Conservation (phyloP, 75 land plant species). For the Selaginella moellendorffii region DNA sequence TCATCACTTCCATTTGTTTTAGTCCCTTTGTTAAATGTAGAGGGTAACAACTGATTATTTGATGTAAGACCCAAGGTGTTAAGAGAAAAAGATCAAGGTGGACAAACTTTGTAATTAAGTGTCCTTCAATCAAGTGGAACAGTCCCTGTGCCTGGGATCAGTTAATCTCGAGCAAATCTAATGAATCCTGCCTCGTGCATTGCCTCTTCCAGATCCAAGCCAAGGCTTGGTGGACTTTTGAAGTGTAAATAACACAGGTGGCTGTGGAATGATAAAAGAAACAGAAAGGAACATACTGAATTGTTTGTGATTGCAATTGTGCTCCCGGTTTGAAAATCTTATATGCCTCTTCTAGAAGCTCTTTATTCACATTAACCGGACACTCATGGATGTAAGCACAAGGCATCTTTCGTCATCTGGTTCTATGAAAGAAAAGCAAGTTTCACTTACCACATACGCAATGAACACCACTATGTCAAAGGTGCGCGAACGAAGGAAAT, state of each 20-base stretch:
- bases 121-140: too few species aligned
- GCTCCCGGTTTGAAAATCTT: slow-evolving; percentile 64
- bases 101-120: too few species aligned
- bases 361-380: slow-evolving; percentile 46
- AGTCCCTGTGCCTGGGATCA: slow-evolving; percentile 5
- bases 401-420: too few species aligned
- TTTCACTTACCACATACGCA: slow-evolving; percentile 66
- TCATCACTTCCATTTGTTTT: too few species aligned
- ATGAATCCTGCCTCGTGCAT: neutral
- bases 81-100: too few species aligned
- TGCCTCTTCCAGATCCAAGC: neutral
- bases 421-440: too few species aligned
- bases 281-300: slow-evolving; percentile 56
- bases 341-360: slow-evolving; percentile 51
- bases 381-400: slow-evolving; percentile 93
- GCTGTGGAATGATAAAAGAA: too few species aligned
- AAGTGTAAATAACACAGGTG: neutral
- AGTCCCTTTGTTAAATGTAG: too few species aligned
- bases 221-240: slow-evolving; percentile 2
- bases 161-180: neutral
- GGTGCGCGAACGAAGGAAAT: slow-evolving; percentile 46
- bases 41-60: too few species aligned
- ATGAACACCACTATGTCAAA: slow-evolving; percentile 70
- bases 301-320: slow-evolving; percentile 67
- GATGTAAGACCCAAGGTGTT: too few species aligned